These are phyloP conservation scores for Fusarium coffeatum DNA, from an alignment of 2,329 filamentous ascomycete species.

Conservation along the genomic window DNA sequence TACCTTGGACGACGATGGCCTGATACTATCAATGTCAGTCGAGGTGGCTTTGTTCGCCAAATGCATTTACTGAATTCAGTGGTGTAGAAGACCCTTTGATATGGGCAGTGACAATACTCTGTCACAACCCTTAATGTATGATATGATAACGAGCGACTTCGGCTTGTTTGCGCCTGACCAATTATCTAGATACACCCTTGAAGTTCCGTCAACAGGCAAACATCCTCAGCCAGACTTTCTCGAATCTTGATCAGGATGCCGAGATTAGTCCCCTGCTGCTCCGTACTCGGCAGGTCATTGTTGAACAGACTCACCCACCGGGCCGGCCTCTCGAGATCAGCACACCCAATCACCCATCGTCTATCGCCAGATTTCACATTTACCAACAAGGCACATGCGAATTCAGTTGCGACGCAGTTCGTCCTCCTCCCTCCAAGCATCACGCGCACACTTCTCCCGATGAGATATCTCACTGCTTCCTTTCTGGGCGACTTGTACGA, in stretches of 20 bases:
- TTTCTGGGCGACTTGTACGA: conserved; percentile 24
- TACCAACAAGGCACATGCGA: neutral
- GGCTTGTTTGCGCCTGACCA: conserved; percentile 12
- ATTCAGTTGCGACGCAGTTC: conserved; percentile 19
- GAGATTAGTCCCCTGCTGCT: conserved; percentile 16
- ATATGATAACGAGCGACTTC: conserved; percentile 23
- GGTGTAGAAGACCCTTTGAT: neutral
- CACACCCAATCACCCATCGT: conserved; percentile 28
- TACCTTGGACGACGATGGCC: conserved; percentile 22
- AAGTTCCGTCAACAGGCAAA: conserved; percentile 14
- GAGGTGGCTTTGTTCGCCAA: conserved; percentile 22
- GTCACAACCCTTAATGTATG: neutral
- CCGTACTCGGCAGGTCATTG: conserved; percentile 17
- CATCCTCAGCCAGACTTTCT: neutral
- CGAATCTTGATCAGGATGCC: conserved; percentile 3
- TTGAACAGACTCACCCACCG: conserved; percentile 21
- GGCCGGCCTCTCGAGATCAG: conserved; percentile 34
- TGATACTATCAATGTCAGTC: conserved; percentile 29
- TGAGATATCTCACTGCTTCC: conserved; percentile 13
- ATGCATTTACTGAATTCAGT: neutral
- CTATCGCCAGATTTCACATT: conserved; percentile 7
- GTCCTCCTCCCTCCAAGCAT: conserved; percentile 19
- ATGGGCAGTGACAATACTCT: neutral
- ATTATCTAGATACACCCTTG: conserved; percentile 3
- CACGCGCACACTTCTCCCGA: conserved; percentile 27